These are phyloP conservation scores for Phytophthora sp. DNA, from an alignment of 352 stramenopile species.

Conservation along the genomic window DNA sequence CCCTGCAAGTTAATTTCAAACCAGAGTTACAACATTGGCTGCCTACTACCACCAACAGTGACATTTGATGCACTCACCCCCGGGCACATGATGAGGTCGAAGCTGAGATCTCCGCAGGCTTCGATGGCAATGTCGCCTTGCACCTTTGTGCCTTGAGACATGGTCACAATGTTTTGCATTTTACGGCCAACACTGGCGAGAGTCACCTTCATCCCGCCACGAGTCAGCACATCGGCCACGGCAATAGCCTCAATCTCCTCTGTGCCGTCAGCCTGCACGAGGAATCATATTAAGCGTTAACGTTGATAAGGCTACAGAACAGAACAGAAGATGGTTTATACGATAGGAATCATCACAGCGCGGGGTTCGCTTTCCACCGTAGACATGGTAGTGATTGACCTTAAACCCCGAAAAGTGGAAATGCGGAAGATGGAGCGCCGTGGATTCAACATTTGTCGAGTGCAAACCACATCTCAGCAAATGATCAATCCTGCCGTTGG, in stretches of 20 bases:
- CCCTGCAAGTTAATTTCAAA: conserved; percentile 34
- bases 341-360: conserved; percentile 18
- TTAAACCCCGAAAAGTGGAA: neutral
- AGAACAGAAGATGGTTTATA: neutral
- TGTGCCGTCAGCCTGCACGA: conserved; percentile 62
- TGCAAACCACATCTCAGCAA: too few species aligned
- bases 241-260: conserved; percentile 81
- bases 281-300: neutral
- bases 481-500: neutral
- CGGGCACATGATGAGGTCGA: conserved; percentile 73
- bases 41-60: neutral
- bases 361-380: conserved; percentile 17
- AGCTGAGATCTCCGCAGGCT: conserved; percentile 52
- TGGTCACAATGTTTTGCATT: conserved; percentile 61
- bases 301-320: neutral
- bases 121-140: conserved; percentile 68
- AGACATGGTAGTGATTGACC: conserved; percentile 11
- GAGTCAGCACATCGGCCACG: conserved; percentile 68
- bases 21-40: neutral
- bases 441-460: too few species aligned
- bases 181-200: conserved; percentile 61
- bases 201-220: conserved; percentile 69
- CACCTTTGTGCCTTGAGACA: conserved; percentile 71
- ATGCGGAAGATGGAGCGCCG: neutral
- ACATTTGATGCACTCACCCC: conserved; percentile 34